Evolutionary conservation across 768 basidiomycete species (phyloP), one percentile per base, ranked within the genome.

Genomic region (Termitomyces sp.): DNA sequence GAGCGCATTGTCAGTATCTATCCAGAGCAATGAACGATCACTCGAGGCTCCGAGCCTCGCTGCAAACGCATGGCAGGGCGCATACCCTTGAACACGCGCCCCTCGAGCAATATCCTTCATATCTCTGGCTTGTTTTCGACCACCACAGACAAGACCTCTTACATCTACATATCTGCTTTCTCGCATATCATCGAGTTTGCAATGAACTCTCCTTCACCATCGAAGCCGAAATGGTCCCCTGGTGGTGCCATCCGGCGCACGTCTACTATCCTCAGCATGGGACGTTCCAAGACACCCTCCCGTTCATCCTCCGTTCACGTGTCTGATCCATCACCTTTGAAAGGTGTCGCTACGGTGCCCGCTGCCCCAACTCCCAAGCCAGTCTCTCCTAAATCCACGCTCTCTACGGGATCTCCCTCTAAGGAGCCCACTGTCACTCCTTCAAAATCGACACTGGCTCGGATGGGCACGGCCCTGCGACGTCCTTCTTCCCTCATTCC

Each of bases 151-250:
- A 54, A 44, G 52, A 53, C 51, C 14, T 52, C 45, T 48, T 42
- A 24, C 26, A 42, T 27, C 44, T 58, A 39, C 26, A 22, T n/a
- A 45, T 18, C 51, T 47, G 43, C 44, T 40, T 51, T 47, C 56
- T 45, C 32, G 39, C 44, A 44, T 55, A 24, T 34, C 33, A 27
- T 26, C 12, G 49, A 57, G 48, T 52, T 48, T 1, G 52, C 37
- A 32, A 58, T 58, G 57, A 58, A 39, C 36, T 53, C 57, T 1
- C 50, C 50, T 42, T 53, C 57, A 40, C 52, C 57, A 5, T 45
- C 43, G 13, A 58, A 58, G 52, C 52, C 57, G 43, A 58, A 53
- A 53, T 58, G 57, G 57, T 48, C 46, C 52, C 44, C 57, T 58
- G 57, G 57, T 20, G 57, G 57, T 10, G 45, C 52, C 52, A 42